These are phyloP conservation scores for Solanum pinnatisectum DNA, from an alignment of 257 asterid species.

Conservation along the genomic window DNA sequence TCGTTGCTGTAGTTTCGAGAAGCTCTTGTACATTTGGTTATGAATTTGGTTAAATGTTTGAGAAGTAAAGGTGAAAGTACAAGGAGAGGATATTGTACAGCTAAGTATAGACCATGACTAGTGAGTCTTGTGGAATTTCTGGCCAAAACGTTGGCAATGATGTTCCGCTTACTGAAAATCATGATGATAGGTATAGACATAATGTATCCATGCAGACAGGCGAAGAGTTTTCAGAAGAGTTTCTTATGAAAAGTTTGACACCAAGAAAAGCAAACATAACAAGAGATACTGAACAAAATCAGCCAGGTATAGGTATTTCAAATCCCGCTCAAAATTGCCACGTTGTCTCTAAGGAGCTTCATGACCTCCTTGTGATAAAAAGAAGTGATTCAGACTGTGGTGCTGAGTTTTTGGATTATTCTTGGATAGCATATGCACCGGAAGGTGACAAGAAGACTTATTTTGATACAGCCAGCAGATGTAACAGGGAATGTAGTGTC, in stretches of 20 bases:
- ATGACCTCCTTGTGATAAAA: slow-evolving; percentile 17
- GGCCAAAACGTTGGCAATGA: slow-evolving; percentile 14
- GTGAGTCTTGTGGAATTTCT: slow-evolving; percentile 23
- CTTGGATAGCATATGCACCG: slow-evolving; percentile 18
- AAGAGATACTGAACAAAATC: slow-evolving; percentile 17
- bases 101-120: slow-evolving; percentile 30
- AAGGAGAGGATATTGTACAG: background rate
- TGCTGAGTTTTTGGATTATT: slow-evolving; percentile 18
- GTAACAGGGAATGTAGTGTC: slow-evolving; percentile 5
- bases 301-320: slow-evolving; percentile 1
- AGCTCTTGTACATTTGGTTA: background rate
- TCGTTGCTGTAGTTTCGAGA: background rate
- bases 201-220: slow-evolving; percentile 72
- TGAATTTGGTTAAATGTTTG: background rate
- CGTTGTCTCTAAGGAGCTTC: slow-evolving; percentile 25
- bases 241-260: slow-evolving; percentile 46
- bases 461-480: slow-evolving; percentile 16
- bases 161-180: slow-evolving; percentile 18
- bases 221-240: slow-evolving; percentile 71
- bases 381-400: slow-evolving; percentile 23
- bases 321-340: slow-evolving; percentile 21
- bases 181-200: slow-evolving; percentile 14
- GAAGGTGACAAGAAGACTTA: slow-evolving; percentile 12
- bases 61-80: background rate
- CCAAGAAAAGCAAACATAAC: slow-evolving; percentile 21